Evolutionary conservation across 2,329 filamentous ascomycete genomes (phyloP).

Genomic region (Chrysoporthe austroafricana): DNA sequence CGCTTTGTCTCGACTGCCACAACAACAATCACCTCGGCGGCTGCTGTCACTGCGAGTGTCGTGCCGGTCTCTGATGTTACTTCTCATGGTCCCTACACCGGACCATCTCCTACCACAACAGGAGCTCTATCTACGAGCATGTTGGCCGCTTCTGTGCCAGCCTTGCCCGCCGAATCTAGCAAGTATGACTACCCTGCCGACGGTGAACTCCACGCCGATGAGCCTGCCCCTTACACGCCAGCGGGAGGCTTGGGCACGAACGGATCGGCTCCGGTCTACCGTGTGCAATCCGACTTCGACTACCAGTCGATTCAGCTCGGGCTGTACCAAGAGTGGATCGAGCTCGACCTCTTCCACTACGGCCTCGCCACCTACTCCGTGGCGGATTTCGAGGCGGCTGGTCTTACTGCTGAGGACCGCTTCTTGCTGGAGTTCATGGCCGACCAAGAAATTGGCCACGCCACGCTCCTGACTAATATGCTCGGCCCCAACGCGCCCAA

Average conservation of each 20-base stretch:
- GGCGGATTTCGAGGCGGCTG: constrained; percentile 70
- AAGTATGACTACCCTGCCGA: constrained; percentile 74
- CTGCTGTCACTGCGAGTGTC: constrained; percentile 33
- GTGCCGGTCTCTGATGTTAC: constrained; percentile 59
- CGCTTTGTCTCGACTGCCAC: constrained; percentile 39
- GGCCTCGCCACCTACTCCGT: constrained; percentile 71
- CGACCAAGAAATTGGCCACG: constrained; percentile 76
- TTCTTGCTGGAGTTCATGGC: constrained; percentile 77
- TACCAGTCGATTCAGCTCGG: constrained; percentile 76
- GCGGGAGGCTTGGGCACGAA: constrained; percentile 77
- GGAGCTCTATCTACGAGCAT: constrained; percentile 67
- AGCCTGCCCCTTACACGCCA: constrained; percentile 75
- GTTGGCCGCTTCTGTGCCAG: constrained; percentile 60
- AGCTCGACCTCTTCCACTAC: constrained; percentile 81
- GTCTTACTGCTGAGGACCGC: constrained; percentile 70
- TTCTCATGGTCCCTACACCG: constrained; percentile 70
- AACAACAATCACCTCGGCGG: constrained; percentile 41
- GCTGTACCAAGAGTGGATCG: constrained; percentile 83
- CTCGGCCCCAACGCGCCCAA: constrained; percentile 70
- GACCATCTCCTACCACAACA: constrained; percentile 66
- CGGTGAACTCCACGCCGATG: constrained; percentile 66
- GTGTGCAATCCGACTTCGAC: constrained; percentile 80
- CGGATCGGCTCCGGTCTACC: constrained; percentile 75
- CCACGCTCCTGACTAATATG: constrained; percentile 77
- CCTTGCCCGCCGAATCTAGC: constrained; percentile 60